A percentile compares a stretch with the other conserved stretches of the same genome.
phyloP scores from a whole-genome alignment of 352 stramenopile species.

The Phytophthora nicotianae region DNA sequence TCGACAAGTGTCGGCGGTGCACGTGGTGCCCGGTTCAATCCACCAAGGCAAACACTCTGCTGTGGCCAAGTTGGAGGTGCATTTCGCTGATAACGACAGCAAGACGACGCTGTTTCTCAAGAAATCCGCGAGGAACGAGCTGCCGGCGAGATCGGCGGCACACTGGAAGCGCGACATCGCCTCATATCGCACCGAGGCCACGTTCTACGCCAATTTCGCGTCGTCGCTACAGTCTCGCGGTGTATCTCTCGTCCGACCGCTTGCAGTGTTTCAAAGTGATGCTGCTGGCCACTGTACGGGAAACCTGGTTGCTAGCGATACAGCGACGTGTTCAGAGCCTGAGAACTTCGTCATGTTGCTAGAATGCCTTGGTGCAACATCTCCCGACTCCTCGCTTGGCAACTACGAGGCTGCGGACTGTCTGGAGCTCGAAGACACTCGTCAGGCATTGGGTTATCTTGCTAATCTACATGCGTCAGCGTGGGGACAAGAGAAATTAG shows the following conservation, averaged over 20 bases:
- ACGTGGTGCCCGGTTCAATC: slow-evolving; percentile 42
- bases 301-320: slow-evolving; percentile 22
- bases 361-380: slow-evolving; percentile 38
- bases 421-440: slow-evolving; percentile 40
- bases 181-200: slow-evolving; percentile 64
- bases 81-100: slow-evolving; percentile 16
- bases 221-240: slow-evolving; percentile 27
- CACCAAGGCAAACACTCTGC: slow-evolving; percentile 62
- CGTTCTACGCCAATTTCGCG: slow-evolving; percentile 63
- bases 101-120: slow-evolving; percentile 64
- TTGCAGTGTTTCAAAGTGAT: slow-evolving; percentile 52
- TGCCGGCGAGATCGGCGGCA: slow-evolving; percentile 41
- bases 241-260: slow-evolving; percentile 52
- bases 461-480: slow-evolving; percentile 51
- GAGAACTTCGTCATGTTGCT: slow-evolving; percentile 65
- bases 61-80: slow-evolving; percentile 45
- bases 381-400: slow-evolving; percentile 15
- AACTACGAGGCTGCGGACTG: slow-evolving; percentile 47
- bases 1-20: slow-evolving; percentile 15
- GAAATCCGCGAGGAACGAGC: slow-evolving; percentile 59
- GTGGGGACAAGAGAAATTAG: slow-evolving; percentile 35
- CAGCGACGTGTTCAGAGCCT: slow-evolving; percentile 17
- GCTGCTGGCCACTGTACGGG: slow-evolving; percentile 17
- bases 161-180: slow-evolving; percentile 65
- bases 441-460: slow-evolving; percentile 53